Conservation (phyloP, 192 early-diverging fungal genomes). For the Backusella tarrabulga region DNA sequence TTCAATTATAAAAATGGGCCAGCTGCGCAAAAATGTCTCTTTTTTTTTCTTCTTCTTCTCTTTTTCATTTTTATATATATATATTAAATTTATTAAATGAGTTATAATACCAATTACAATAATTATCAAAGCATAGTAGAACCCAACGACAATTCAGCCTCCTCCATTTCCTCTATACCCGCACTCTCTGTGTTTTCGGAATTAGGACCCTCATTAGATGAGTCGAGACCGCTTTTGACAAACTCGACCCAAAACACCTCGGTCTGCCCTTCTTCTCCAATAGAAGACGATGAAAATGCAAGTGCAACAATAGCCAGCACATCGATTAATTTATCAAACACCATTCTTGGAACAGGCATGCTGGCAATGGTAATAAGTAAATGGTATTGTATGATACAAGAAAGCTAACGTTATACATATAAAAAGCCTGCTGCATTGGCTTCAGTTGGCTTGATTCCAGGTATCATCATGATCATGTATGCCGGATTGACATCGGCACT, state of each 20-base stretch:
- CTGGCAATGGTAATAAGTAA: constrained; percentile 78
- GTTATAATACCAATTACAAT: not conserved
- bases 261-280: not conserved
- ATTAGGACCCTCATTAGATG: not conserved
- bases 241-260: not conserved
- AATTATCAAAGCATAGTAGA: constrained; percentile 13
- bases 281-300: constrained; percentile 2
- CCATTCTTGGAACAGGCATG: constrained; percentile 95
- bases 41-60: not conserved
- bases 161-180: constrained; percentile 11
- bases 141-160: not conserved
- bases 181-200: constrained; percentile 13
- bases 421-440: constrained; percentile 76
- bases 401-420: not conserved
- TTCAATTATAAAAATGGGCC: not conserved
- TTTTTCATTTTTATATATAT: not conserved
- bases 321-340: constrained; percentile 88
- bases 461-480: constrained; percentile 77
- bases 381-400: too few relatives aligned
- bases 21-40: not conserved
- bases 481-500: constrained; percentile 72
- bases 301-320: constrained; percentile 69
- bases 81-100: not conserved
- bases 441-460: constrained; percentile 77
- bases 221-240: not conserved